Base-by-base conservation (phyloP, 371 early-diverging fungal species). In the Sporodiniella umbellata region DNA sequence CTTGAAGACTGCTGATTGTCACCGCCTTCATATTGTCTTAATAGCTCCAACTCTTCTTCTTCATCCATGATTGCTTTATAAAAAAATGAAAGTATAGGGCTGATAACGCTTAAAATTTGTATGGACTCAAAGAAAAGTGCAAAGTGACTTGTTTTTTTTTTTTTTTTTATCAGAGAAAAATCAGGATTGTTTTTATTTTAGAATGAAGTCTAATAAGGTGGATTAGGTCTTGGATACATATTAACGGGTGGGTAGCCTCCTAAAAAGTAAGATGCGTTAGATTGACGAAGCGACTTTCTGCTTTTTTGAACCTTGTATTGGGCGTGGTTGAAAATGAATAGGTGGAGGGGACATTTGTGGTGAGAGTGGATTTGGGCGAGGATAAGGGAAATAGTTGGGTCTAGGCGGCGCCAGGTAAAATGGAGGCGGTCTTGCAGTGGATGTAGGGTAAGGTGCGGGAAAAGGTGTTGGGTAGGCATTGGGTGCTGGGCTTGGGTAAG, bases 11-110 rank as follows among this genome's bases (percentile, higher is more conserved):
- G 18, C 0, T 48, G 46, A 15, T 43, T 30, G 4, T 53, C 58
- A 10, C 43, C 45, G n/a, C 52, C 48, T 35, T 55, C 61, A 18
- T 60, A 60, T 25, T 60, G 61, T 5, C 56, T 24, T 19, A 60
- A 33, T 15, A 60, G 19, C 10, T 55, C 56, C 21, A 60, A 43
- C 14, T 60, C 61, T 10, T 60, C 61, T 2, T 51, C 61, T 2
- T 54, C 51, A 47, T 45, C 54, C 59, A 58, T 58, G 24, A 1
- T 24, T 5, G 10, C 18, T 39, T 39, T 12, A 45, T 17, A 30
- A 28, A 45, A 25, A 25, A 25, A 25, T 15, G 30, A 45, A 26
- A 28, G 30, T n/a, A n/a, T n/a, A n/a, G n/a, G n/a, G n/a, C n/a
- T n/a, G n/a, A n/a, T n/a, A n/a, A n/a, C n/a, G n/a, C n/a, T n/a